phyloP scores from a whole-genome alignment of 495 filamentous ascomycete genomes.

The Penicillium longicatenatum region DNA sequence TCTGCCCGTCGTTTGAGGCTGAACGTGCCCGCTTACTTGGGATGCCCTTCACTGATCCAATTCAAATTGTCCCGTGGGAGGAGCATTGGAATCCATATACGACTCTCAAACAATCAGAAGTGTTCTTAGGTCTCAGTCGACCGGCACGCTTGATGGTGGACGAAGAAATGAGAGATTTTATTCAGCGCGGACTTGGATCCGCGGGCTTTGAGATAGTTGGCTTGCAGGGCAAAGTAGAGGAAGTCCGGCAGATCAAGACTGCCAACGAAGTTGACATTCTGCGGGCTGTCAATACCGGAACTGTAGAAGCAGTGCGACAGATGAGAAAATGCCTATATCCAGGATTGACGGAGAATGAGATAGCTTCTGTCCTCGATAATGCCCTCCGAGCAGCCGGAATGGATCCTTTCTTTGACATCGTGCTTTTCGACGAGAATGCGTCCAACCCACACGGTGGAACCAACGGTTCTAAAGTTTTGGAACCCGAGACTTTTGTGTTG shows the following conservation, averaged over 20 bases:
- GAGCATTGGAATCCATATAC: constrained; percentile 60
- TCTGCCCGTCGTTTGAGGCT: constrained; percentile 56
- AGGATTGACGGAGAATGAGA: constrained; percentile 53
- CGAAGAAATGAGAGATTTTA: constrained; percentile 60
- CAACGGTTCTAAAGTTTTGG: constrained; percentile 48
- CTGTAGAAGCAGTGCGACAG: constrained; percentile 54
- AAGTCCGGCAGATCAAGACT: constrained; percentile 54
- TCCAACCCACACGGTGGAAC: constrained; percentile 56
- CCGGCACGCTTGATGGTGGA: constrained; percentile 53
- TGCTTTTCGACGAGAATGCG: constrained; percentile 57
- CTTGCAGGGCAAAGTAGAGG: constrained; percentile 47
- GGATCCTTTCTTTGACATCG: constrained; percentile 58
- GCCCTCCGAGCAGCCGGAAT: constrained; percentile 48
- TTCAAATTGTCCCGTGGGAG: constrained; percentile 54
- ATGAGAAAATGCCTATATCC: constrained; percentile 54
- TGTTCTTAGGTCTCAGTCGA: constrained; percentile 20
- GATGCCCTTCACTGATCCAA: constrained; percentile 47
- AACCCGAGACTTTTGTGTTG: constrained; percentile 52
- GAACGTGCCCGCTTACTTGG: constrained; percentile 51
- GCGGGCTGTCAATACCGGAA: constrained; percentile 58
- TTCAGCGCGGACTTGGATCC: constrained; percentile 47
- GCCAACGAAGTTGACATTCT: constrained; percentile 50
- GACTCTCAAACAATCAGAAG: constrained; percentile 40
- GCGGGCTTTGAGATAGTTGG: constrained; percentile 52
- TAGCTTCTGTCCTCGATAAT: constrained; percentile 49